Evolutionary conservation across 2,329 filamentous ascomycete genomes (phyloP).

Genomic region (Aspergillus chevalieri): DNA sequence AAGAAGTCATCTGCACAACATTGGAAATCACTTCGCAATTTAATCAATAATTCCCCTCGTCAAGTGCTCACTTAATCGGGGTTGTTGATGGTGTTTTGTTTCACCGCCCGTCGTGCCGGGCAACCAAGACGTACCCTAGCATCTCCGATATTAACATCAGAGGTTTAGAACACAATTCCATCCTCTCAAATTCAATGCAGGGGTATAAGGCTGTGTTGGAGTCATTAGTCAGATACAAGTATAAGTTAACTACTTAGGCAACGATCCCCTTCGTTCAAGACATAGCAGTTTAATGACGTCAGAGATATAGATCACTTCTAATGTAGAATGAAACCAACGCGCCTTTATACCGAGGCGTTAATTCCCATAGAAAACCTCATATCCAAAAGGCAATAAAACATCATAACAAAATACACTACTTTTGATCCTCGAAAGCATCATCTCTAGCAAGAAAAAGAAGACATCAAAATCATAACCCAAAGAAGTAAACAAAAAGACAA

Average conservation of each 20-base stretch:
- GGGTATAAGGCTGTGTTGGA: not conserved
- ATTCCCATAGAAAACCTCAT: not conserved
- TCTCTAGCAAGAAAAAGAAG: not conserved
- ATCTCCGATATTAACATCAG: not conserved
- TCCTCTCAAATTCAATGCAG: not conserved
- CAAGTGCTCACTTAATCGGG: not conserved
- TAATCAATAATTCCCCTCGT: not conserved
- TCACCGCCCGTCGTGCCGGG: constrained; percentile 13
- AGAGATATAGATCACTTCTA: not conserved
- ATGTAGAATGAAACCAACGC: not conserved
- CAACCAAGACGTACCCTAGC: constrained; percentile 5
- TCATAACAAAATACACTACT: not conserved
- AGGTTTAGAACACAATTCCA: not conserved
- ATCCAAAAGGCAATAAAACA: not conserved
- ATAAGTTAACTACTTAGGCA: not conserved
- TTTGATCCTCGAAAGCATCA: not conserved
- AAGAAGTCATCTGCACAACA: not conserved
- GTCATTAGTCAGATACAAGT: not conserved
- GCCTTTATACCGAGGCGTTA: too few relatives aligned
- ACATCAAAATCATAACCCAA: not conserved
- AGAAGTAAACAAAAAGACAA: not conserved
- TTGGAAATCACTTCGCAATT: not conserved
- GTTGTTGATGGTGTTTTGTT: constrained; percentile 6
- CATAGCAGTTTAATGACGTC: not conserved
- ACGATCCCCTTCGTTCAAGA: not conserved